phyloP scores from a whole-genome alignment of 192 early-diverging fungal species.

The Podila clonocystis region DNA sequence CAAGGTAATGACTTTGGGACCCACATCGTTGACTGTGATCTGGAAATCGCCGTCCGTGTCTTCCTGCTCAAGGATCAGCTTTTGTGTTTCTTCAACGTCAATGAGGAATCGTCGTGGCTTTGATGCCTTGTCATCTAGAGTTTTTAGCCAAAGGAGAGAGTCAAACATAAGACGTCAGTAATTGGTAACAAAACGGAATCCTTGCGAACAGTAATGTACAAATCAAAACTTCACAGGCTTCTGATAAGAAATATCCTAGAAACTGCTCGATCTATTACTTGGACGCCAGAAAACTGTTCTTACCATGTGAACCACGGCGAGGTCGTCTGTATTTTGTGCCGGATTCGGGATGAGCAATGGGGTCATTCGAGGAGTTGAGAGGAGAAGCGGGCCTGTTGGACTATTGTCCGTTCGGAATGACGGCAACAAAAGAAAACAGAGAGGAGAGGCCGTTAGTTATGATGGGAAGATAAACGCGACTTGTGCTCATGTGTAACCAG shows the following conservation, averaged over 20 bases:
- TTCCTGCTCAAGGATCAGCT: slow-evolving; percentile 87
- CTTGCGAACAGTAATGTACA: too few relatives aligned
- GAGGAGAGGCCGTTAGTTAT: too few relatives aligned
- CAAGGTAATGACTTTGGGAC: slow-evolving; percentile 89
- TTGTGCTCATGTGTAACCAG: too few relatives aligned
- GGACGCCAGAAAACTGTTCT: not conserved
- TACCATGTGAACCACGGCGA: slow-evolving; percentile 64
- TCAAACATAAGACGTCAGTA: not conserved
- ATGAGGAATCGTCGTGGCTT: slow-evolving; percentile 83
- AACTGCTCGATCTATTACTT: too few relatives aligned
- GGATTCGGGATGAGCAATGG: slow-evolving; percentile 39
- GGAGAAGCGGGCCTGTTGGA: slow-evolving; percentile 12
- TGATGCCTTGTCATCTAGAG: slow-evolving; percentile 65
- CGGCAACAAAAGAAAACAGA: too few relatives aligned
- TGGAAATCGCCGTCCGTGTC: slow-evolving; percentile 96
- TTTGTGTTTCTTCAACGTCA: slow-evolving; percentile 85
- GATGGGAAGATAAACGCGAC: too few relatives aligned
- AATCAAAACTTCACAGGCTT: too few relatives aligned
- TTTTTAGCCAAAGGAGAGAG: not conserved
- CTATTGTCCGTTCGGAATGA: slow-evolving; percentile 5
- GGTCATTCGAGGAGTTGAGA: slow-evolving; percentile 22
- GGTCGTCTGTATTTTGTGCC: slow-evolving; percentile 54
- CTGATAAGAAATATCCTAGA: too few relatives aligned
- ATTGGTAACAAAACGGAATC: too few relatives aligned
- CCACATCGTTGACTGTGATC: slow-evolving; percentile 92